Percentiles rank a stretch among this genome's conserved stretches.
These are phyloP conservation scores for Fusarium chlamydosporum DNA, from an alignment of 2,329 filamentous ascomycete genomes.

Conservation along the genomic window DNA sequence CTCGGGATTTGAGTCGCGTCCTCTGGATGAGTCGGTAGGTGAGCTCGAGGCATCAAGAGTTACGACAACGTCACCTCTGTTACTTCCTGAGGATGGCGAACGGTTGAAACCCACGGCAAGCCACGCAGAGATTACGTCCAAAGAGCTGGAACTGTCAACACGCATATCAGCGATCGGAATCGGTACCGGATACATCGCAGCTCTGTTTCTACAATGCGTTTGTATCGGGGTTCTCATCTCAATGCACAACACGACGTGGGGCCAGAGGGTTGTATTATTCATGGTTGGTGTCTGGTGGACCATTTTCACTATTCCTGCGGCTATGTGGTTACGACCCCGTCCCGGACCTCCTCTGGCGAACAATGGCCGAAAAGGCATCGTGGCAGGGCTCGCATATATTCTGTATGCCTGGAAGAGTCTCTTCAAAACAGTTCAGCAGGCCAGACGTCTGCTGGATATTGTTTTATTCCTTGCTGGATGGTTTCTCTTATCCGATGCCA, in stretches of 20 bases:
- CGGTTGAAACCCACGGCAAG: conserved; percentile 58
- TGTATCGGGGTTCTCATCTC: conserved; percentile 82
- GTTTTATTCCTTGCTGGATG: conserved; percentile 86
- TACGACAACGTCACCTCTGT: conserved; percentile 64
- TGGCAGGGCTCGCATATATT: conserved; percentile 77
- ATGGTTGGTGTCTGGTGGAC: conserved; percentile 94
- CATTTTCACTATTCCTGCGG: conserved; percentile 88
- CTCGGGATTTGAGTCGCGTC: conserved; percentile 54
- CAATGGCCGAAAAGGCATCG: conserved; percentile 55
- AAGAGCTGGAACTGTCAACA: conserved; percentile 85
- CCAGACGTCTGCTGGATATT: conserved; percentile 79
- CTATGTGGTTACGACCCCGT: conserved; percentile 87
- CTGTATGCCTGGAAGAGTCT: conserved; percentile 88
- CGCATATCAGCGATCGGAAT: conserved; percentile 93
- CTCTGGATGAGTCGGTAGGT: conserved; percentile 54
- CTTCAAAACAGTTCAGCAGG: conserved; percentile 82
- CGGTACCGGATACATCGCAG: conserved; percentile 92
- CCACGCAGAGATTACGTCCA: conserved; percentile 67
- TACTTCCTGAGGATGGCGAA: conserved; percentile 59
- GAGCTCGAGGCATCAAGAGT: conserved; percentile 51
- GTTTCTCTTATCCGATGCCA: conserved; percentile 94
- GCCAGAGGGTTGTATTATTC: conserved; percentile 88
- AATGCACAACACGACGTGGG: conserved; percentile 84
- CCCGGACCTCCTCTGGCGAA: conserved; percentile 84
- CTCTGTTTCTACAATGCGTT: conserved; percentile 84